Conservation (phyloP, 164 flowering plant species). For the Euptelea pleiosperma region DNA sequence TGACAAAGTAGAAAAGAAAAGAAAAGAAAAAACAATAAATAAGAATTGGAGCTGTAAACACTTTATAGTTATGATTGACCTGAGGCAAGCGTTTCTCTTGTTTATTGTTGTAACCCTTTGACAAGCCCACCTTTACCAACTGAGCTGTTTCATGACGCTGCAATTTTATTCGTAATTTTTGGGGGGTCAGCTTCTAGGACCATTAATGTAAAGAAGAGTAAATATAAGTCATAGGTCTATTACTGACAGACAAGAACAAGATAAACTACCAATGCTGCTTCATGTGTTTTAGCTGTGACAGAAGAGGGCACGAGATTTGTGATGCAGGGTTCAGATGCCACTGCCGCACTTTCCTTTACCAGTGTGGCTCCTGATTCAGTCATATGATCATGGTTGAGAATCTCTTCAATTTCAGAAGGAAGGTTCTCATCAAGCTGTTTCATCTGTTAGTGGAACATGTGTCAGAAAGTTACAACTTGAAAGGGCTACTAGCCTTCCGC, state of each 20-base stretch:
- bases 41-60: not conserved
- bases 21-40: not conserved
- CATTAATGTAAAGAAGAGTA: not conserved
- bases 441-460: conserved; percentile 36
- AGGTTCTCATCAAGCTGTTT: conserved; percentile 69
- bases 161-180: conserved; percentile 7
- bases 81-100: conserved; percentile 35
- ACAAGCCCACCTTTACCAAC: conserved; percentile 21
- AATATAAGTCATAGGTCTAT: not conserved
- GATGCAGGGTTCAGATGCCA: conserved; percentile 21
- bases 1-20: not conserved
- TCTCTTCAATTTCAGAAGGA: conserved; percentile 54
- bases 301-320: conserved; percentile 5
- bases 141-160: conserved; percentile 29
- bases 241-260: not conserved
- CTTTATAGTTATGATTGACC: conserved; percentile 26
- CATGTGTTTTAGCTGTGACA: conserved; percentile 19
- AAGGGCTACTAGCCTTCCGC: not conserved
- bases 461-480: conserved; percentile 6
- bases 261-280: conserved; percentile 30
- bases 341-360: conserved; percentile 20
- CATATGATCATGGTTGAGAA: conserved; percentile 27
- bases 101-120: conserved; percentile 21
- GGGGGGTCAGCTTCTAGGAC: not conserved
- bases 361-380: conserved; percentile 20